Base-by-base conservation (phyloP, 306 rosid species). In the Glycyrrhiza uralensis region DNA sequence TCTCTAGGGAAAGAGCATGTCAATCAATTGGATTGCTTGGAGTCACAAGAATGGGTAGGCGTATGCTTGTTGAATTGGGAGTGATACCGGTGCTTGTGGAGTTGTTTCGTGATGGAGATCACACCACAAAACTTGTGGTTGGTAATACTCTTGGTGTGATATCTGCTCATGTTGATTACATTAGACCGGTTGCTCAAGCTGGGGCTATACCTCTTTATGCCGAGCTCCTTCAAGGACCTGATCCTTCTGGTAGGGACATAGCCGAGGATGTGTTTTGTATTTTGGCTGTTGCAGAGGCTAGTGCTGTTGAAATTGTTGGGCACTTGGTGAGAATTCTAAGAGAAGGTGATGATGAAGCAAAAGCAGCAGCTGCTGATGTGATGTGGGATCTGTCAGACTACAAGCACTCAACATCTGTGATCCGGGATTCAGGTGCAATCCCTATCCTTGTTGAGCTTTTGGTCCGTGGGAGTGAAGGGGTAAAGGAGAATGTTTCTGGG, bases 1-100 rank as follows among this genome's bases (percentile, higher is more conserved):
- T 82, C 2, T 86, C 82, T 26, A 83, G 82, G 60, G 90, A 83
- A 55, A 86, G 87, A 39, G 87, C 90, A 12, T 77, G 80, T 59
- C 82, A 83, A 61, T 42, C 82, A 56, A 71, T 86, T 32, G 85
- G 85, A 28, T 74, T 83, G 32, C 59, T 82, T 74, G 87, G 83
- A 12, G 69, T 74, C 42, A 49, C 77, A 2, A 74, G 76, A 47
- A 69, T 74, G 2, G 60, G 17, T 19, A 71, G 80, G 76, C 78
- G 24, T 4, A 15, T 8, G 7, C 73, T 83, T 74, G 79, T 82
- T 46, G 78, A 83, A 39, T 75, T 82, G 54, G 87, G 85, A 11
- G 87, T 22, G 2, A 74, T 86, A 52, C 78, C 81, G 0, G 73
- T 55, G 58, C 78, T 86, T 47, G 78, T 80, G 65, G 72, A 83